Evolutionary conservation across 306 rosid species (phyloP).

Genomic region (Herpetospermum pedunculosum): DNA sequence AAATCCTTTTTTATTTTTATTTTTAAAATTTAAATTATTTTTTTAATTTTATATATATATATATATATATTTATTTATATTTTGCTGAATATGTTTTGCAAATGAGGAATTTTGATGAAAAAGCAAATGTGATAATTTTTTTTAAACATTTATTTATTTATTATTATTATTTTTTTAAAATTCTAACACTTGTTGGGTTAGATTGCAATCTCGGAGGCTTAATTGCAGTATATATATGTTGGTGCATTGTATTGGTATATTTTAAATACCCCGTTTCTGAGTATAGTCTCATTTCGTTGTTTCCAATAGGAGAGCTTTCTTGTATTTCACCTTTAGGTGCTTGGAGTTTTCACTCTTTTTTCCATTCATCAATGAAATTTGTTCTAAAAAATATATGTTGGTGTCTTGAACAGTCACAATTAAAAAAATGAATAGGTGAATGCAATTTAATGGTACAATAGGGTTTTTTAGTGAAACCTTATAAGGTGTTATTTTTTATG

Average conservation of each 20-base stretch:
- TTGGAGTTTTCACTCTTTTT: too few species aligned
- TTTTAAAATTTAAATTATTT: not conserved
- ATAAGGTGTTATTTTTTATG: not conserved
- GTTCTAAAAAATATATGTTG: not conserved
- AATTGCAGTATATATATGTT: not conserved
- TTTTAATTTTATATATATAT: too few species aligned
- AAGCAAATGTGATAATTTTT: not conserved
- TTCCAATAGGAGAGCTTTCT: too few species aligned
- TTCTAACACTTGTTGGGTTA: not conserved
- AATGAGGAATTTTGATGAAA: not conserved
- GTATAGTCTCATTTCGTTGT: too few species aligned
- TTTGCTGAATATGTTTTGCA: not conserved
- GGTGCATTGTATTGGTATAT: too few species aligned
- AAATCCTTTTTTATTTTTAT: not conserved
- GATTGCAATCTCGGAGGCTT: not conserved
- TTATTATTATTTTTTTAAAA: not conserved
- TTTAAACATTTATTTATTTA: not conserved
- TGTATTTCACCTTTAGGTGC: too few species aligned
- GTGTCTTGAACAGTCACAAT: too few species aligned
- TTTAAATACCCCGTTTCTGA: too few species aligned
- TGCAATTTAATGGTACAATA: slow-evolving; percentile 4
- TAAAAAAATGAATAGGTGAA: not conserved
- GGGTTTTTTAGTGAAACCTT: not conserved
- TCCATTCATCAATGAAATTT: too few species aligned
- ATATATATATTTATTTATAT: too few species aligned